Conservation (phyloP, 805 yeast species). For the Candida ponderosae region DNA sequence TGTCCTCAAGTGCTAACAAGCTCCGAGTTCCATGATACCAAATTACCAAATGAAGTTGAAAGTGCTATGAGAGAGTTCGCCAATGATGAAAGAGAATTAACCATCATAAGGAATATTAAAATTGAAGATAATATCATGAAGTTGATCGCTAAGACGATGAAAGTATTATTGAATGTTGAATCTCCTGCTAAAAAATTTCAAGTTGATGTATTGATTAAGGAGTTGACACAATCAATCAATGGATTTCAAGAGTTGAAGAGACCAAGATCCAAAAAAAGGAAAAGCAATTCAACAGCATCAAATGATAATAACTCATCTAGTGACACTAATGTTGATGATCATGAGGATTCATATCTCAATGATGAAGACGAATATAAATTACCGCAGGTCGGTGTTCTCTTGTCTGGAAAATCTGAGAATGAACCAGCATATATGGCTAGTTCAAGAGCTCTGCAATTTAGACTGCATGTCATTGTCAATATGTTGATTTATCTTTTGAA, state of each 20-base stretch:
- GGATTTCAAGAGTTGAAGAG: constrained; percentile 14
- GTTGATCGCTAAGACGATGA: constrained; percentile 33
- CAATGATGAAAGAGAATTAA: constrained; percentile 32
- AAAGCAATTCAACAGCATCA: constrained; percentile 12
- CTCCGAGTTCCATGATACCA: constrained; percentile 34
- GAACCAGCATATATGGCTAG: constrained; percentile 21
- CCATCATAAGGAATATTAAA: constrained; percentile 39
- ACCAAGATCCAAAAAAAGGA: constrained; percentile 20
- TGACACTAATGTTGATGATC: constrained; percentile 4
- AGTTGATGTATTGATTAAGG: constrained; percentile 27
- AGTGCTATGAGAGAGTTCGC: constrained; percentile 12
- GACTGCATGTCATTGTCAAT: constrained; percentile 32
- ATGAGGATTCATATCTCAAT: not conserved
- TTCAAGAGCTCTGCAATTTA: constrained; percentile 30
- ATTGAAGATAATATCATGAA: constrained; percentile 38
- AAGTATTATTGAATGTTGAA: constrained; percentile 23
- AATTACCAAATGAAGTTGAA: constrained; percentile 25
- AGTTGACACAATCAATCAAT: constrained; percentile 24
- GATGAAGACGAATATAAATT: constrained; percentile 23
- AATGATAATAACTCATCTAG: not conserved
- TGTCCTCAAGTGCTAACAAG: constrained; percentile 30
- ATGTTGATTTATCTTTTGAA: constrained; percentile 43
- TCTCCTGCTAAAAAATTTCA: constrained; percentile 35
- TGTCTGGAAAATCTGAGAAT: constrained; percentile 13
- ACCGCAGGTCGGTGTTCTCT: constrained; percentile 24